Base-by-base conservation (phyloP, 2,329 filamentous ascomycete species). In the Fusarium nisikadoi region DNA sequence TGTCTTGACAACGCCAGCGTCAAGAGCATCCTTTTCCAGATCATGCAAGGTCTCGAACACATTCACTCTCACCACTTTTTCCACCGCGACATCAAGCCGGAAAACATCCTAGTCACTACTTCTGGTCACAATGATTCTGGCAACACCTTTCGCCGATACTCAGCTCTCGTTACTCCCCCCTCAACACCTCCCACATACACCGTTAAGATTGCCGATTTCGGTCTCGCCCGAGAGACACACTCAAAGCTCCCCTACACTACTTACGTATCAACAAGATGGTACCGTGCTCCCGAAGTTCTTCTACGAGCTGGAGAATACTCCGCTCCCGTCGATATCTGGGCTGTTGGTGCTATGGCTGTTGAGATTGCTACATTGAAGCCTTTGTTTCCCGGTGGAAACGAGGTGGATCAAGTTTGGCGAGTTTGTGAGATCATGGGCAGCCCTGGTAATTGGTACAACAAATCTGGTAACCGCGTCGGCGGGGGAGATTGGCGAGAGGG, bases 391-490 rank as follows among this genome's bases (percentile, higher is more conserved):
- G 96, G 96, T 76, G 94, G 94, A 79, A 99, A 99, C 80, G 96
- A 99, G 84, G 96, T 99, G 3, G 96, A 99, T 77, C 96, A 99
- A 82, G 96, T 99, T 4, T 99, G 96, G 96, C 92, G 96, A 75
- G 94, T 99, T 0, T 99, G 96, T 80, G 96, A 99, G 81, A 97
- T 99, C 65, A 99, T 99, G 96, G 96, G 96, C 54, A 98, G 95
- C 84, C 96, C 96, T 6, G 96, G 96, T 47, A 95, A 95, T 83
- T 99, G 96, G 96, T 96, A 97, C 81, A 97, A 93, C 86, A 98
- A 98, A 83, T 87, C 93, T 9, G 95, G 95, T 29, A 86, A 87
- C 31, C 93, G 92, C 73, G 93, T 99, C 33, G 96, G 96, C 61
- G 96, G 96, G 79, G 96, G 96, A 78, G 96, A 99, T 76, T 99